phyloP scores from a whole-genome alignment of 2,329 filamentous ascomycete species.

The Apiospora phragmitis region DNA sequence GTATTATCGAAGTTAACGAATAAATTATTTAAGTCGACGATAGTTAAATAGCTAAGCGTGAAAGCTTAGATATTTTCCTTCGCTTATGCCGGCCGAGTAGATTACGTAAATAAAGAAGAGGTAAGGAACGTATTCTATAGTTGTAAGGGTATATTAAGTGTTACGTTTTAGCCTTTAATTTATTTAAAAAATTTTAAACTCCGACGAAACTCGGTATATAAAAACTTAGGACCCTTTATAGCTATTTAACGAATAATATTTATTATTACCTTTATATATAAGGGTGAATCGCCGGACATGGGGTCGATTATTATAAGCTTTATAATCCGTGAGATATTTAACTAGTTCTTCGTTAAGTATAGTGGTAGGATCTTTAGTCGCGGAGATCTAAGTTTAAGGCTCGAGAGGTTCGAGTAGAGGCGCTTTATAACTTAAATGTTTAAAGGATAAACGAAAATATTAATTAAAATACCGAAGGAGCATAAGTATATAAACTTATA shows the following conservation, averaged over 20 bases:
- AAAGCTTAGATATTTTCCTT: constrained; percentile 25
- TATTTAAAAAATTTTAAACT: constrained; percentile 34
- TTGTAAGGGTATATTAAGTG: constrained; percentile 47
- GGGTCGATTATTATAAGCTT: constrained; percentile 51
- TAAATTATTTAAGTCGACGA: constrained; percentile 57
- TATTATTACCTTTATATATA: constrained; percentile 45
- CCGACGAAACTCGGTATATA: constrained; percentile 42
- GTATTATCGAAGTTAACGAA: constrained; percentile 54
- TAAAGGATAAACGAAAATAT: constrained; percentile 48
- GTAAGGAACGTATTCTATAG: constrained; percentile 54
- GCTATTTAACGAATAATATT: constrained; percentile 52
- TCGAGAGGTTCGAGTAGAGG: constrained; percentile 41
- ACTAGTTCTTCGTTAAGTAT: constrained; percentile 43
- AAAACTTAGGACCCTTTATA: constrained; percentile 34
- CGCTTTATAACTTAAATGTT: constrained; percentile 41
- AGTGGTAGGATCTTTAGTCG: constrained; percentile 44
- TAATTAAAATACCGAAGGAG: constrained; percentile 45
- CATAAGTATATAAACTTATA: constrained; percentile 57
- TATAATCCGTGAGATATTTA: constrained; percentile 51
- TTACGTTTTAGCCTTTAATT: constrained; percentile 35
- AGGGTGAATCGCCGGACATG: constrained; percentile 34
- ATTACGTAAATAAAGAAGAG: constrained; percentile 15
- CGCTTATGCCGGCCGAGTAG: constrained; percentile 14
- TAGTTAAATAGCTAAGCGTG: constrained; percentile 49
- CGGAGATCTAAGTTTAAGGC: constrained; percentile 7